Conservation (phyloP, 73 alveolate genomes). For the Uronychia binucleata region DNA sequence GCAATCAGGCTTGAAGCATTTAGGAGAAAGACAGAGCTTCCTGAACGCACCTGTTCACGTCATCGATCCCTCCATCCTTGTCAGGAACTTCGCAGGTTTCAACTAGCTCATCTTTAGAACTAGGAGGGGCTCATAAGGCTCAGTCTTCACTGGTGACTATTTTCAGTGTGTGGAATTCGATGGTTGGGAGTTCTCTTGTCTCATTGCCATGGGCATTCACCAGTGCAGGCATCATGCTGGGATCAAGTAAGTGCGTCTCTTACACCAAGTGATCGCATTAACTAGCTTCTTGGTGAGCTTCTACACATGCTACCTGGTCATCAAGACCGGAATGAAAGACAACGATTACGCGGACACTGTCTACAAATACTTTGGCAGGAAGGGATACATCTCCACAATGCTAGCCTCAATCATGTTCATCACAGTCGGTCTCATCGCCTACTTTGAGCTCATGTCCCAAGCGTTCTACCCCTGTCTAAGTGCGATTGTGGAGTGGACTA, state of each 20-base stretch:
- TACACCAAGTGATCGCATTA: conserved; percentile 13
- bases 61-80: conserved; percentile 10
- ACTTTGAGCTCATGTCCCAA: conserved; percentile 75
- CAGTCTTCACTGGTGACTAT: conserved; percentile 51
- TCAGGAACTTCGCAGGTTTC: background rate
- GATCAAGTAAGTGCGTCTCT: conserved; percentile 7
- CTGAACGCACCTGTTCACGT: conserved; percentile 35
- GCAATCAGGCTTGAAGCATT: conserved; percentile 16
- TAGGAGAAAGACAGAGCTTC: conserved; percentile 29
- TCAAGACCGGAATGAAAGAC: conserved; percentile 70
- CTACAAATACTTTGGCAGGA: conserved; percentile 68
- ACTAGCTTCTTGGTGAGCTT: conserved; percentile 62
- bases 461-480: conserved; percentile 69
- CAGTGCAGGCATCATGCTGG: conserved; percentile 66
- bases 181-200: conserved; percentile 71
- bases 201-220: conserved; percentile 71
- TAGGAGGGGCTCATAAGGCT: background rate
- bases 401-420: conserved; percentile 56
- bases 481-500: conserved; percentile 32
- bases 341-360: conserved; percentile 70
- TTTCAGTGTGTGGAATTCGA: conserved; percentile 74
- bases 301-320: conserved; percentile 68
- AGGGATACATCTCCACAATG: conserved; percentile 62
- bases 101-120: background rate
- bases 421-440: conserved; percentile 61